Evolutionary conservation across 1,284 basidiomycete species (phyloP).

Genomic region (Apiotrichum gamsii): DNA sequence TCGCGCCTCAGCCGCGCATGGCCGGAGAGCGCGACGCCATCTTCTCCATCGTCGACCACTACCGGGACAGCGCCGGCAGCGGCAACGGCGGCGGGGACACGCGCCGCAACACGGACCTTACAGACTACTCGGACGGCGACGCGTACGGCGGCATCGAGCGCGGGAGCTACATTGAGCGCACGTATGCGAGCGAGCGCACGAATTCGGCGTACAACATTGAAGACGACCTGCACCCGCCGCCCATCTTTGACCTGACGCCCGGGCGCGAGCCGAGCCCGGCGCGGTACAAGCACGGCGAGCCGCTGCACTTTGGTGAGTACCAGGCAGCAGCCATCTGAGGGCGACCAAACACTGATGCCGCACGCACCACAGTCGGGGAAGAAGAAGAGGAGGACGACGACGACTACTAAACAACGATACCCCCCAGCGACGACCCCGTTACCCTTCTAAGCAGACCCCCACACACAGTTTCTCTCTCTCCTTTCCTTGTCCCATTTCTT

Average conservation of each 20-base stretch:
- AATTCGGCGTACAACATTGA: conserved; percentile 11
- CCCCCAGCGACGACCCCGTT: no score
- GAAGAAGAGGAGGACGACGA: no score
- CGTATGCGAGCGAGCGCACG: conserved; percentile 11
- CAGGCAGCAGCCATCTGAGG: no score
- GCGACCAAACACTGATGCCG: no score
- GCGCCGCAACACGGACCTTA: conserved; percentile 1
- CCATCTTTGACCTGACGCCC: conserved; percentile 50
- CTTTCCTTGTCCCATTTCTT: no score
- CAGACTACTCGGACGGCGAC: conserved; percentile 6
- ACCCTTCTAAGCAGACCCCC: no score
- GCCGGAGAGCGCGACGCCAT: conserved; percentile 13
- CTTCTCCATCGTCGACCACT: conserved; percentile 19
- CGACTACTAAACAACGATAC: no score
- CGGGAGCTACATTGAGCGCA: conserved; percentile 10
- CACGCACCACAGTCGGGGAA: no score
- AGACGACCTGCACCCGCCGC: conserved; percentile 23
- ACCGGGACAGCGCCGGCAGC: conserved; percentile 1
- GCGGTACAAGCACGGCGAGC: conserved; percentile 77
- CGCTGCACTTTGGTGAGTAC: conserved; percentile 55
- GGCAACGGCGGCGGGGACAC: background rate
- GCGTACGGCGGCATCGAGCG: conserved; percentile 12
- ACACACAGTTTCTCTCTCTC: no score
- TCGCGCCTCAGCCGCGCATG: conserved; percentile 8
- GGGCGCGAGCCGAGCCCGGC: conserved; percentile 58